Base-by-base conservation (phyloP, 2,329 filamentous ascomycete genomes). In the Talaromyces sp. region DNA sequence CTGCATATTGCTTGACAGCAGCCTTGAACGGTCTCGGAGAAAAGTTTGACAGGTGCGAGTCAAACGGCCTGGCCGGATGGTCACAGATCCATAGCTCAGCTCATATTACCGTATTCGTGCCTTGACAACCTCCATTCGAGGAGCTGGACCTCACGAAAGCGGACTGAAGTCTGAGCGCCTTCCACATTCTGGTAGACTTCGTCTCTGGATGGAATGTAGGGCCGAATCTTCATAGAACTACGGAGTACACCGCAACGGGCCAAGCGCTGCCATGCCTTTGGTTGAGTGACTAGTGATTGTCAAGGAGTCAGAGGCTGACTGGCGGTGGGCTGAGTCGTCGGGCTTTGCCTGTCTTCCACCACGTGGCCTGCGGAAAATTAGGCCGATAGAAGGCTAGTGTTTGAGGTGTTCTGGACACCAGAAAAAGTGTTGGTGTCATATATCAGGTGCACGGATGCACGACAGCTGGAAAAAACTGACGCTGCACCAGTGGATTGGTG, bases 271-370 rank as follows among this genome's bases (percentile, higher is more conserved):
- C 23, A 28, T 48, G 14, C 25, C 16, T 28, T 23, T 48, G 44
- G 42, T 5, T 21, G n/a, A 21, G 9, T 44, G 40, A 37, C 35
- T 37, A 37, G 9, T 37, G 7, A 9, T 3, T 37, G 5, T 37
- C 35, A 37, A 14, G 4, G 35, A 37, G 3, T 44, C 48, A 12
- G 48, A 33, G 48, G 48, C 25, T 52, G 46, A 18, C 46, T 33
- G 46, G 16, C 23, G 23, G 46, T 28, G 23, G 46, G 46, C 46
- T 50, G 7, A 50, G 14, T n/a, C 14, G 14, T n/a, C 9, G 18
- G 42, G n/a, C 5, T 44, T 44, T 44, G 18, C 46, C 25, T 54
- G 50, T 54, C 50, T 35, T 35, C 50, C 50, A 54, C 50, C 50
- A 54, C 50, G 50, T 54, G 50, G 50, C 50, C 9, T 16, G 18